Evolutionary conservation across 1,284 basidiomycete species (phyloP).

Genomic region (Mycena citricolor): DNA sequence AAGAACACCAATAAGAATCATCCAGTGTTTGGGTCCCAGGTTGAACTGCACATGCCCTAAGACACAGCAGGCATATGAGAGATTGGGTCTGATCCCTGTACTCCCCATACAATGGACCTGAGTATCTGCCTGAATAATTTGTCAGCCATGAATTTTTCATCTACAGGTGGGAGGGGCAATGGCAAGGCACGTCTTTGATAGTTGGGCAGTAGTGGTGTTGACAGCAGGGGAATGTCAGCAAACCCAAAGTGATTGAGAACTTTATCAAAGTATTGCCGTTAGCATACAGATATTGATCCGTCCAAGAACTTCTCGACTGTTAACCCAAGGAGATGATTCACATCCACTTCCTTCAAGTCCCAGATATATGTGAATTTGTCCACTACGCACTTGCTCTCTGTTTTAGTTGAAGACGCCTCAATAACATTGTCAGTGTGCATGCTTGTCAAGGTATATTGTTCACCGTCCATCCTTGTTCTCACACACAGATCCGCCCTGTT

Average conservation of each 20-base stretch:
- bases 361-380: conserved; percentile 6
- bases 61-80: conserved; percentile 4
- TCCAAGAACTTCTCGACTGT: neutral
- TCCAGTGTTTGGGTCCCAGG: conserved; percentile 6
- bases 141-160: conserved; percentile 1
- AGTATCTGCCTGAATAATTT: conserved; percentile 1
- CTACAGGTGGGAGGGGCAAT: neutral
- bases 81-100: neutral
- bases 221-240: neutral
- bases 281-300: neutral
- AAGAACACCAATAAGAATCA: conserved; percentile 1
- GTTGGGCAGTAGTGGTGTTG: neutral
- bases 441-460: conserved; percentile 4
- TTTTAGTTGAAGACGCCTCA: conserved; percentile 1
- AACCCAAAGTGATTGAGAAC: conserved; percentile 1
- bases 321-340: neutral
- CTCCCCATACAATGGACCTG: conserved; percentile 2
- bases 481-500: conserved; percentile 6
- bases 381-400: conserved; percentile 1
- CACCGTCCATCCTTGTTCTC: neutral
- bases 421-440: conserved; percentile 9
- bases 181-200: neutral
- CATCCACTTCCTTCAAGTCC: conserved; percentile 10
- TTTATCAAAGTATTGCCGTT: neutral
- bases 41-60: conserved; percentile 3